Conservation (phyloP, 2,329 filamentous ascomycete genomes). For the Huntiella omanensis region DNA sequence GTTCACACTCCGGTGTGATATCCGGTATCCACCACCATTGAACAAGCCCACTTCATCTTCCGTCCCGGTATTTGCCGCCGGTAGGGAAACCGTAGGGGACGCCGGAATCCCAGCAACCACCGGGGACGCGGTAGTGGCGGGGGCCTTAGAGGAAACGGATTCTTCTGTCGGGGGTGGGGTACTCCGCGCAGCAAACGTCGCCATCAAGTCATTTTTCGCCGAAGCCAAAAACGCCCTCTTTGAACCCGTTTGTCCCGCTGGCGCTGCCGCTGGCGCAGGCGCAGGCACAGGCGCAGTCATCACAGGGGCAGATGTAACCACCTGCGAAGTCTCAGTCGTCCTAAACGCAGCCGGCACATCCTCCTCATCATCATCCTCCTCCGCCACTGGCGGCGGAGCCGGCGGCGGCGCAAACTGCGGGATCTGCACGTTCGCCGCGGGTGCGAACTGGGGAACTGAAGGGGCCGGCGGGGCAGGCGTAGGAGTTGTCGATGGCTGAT, state of each 20-base stretch:
- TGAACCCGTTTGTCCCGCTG: background rate
- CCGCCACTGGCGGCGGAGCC: slow-evolving; percentile 8
- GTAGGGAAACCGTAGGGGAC: background rate
- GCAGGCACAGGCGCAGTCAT: background rate
- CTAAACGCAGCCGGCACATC: no score
- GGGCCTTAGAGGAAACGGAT: background rate
- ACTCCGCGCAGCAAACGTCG: background rate
- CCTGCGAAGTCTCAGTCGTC: no score
- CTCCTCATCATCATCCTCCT: no score
- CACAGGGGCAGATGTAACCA: slow-evolving; percentile 11
- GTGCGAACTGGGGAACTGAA: slow-evolving; percentile 8
- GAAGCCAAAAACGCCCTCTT: no score
- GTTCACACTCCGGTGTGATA: slow-evolving; percentile 83
- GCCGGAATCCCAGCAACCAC: background rate
- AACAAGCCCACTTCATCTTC: slow-evolving; percentile 87
- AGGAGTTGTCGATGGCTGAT: background rate
- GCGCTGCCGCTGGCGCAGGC: background rate
- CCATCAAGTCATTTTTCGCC: no score
- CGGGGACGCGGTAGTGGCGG: background rate
- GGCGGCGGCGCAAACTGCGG: slow-evolving; percentile 15
- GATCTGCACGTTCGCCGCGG: slow-evolving; percentile 1
- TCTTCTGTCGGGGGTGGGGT: background rate
- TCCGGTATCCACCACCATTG: slow-evolving; percentile 85
- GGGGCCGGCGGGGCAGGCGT: background rate
- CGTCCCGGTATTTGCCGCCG: slow-evolving; percentile 26